Base-by-base conservation (phyloP, 1,284 basidiomycete species). In the Ustilago bromivora region DNA sequence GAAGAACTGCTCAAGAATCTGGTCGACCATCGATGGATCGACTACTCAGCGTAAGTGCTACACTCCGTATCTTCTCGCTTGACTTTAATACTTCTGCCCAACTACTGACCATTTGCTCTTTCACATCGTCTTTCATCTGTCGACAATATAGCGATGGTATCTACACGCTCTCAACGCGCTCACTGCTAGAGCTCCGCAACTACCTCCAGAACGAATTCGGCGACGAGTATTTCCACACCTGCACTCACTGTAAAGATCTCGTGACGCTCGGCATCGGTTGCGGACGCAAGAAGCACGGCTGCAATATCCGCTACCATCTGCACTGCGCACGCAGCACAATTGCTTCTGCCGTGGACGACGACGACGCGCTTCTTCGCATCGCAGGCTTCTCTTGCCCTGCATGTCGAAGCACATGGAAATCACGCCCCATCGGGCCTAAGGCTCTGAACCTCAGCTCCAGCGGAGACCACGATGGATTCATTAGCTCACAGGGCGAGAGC, bases 11-110 rank as follows among this genome's bases (percentile, higher is more conserved):
- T 96, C 19, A 88, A 89, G 34, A 94, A 92, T 76, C 93, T 96
- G 81, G 92, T 95, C 1, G 91, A 92, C 28, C 91, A 91, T 77
- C 92, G 92, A 31, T 94, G 93, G 94, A 86, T 94, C 2, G 74
- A 90, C 41, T 92, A 91, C 86, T 93, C 92, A 90, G 90, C 43
- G 43, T 46, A 46, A 46, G 43, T 41, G 15, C 40, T 17, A 13
- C 9, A 41, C 11, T 17, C 15, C 40, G 13, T 17, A 41, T 7
- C 17, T 17, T 41, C 13, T 41, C 40, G 40, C 15, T 41, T 17
- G 13, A 6, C 40, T 7, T 41, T 15, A 41, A 17, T 6, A 0
- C 3, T 7, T 1, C 40, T 41, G 40, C 13, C 40, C 17, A 15
- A 15, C 13, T 7, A 6, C 13, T 17, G 11, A 15, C 23, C 3